Percentiles rank a stretch among this genome's conserved stretches.
Evolutionary conservation across 257 asterid genomes (phyloP).

Genomic region (Solanum ossicruentum): DNA sequence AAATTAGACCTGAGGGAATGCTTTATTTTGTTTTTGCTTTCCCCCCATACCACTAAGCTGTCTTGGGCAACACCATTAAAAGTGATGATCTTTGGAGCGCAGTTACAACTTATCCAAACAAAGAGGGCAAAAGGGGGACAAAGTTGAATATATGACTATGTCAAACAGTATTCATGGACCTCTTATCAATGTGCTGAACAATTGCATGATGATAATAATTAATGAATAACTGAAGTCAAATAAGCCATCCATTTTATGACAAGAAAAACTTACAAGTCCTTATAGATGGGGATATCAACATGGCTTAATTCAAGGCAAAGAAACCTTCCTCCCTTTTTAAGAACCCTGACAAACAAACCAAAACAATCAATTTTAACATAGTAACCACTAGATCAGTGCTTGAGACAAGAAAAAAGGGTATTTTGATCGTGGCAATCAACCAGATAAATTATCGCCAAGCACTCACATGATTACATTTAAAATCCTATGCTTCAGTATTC

Average conservation of each 20-base stretch:
- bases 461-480: background rate
- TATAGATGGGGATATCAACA: conserved; percentile 63
- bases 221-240: background rate
- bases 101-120: background rate
- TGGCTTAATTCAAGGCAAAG: conserved; percentile 96
- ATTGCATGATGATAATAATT: background rate
- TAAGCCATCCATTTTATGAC: background rate
- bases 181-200: background rate
- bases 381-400: background rate
- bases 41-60: background rate
- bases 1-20: background rate
- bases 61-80: background rate
- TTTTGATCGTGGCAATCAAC: background rate
- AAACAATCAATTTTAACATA: background rate
- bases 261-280: conserved; percentile 55
- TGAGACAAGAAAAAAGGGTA: background rate
- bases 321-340: conserved; percentile 89
- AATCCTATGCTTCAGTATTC: background rate
- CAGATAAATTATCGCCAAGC: background rate
- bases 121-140: background rate
- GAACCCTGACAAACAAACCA: conserved; percentile 48
- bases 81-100: background rate
- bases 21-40: background rate
- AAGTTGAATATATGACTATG: background rate
- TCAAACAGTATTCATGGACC: background rate